Conservation (phyloP, 2,329 filamentous ascomycete species). For the Clarireedia hainanense region DNA sequence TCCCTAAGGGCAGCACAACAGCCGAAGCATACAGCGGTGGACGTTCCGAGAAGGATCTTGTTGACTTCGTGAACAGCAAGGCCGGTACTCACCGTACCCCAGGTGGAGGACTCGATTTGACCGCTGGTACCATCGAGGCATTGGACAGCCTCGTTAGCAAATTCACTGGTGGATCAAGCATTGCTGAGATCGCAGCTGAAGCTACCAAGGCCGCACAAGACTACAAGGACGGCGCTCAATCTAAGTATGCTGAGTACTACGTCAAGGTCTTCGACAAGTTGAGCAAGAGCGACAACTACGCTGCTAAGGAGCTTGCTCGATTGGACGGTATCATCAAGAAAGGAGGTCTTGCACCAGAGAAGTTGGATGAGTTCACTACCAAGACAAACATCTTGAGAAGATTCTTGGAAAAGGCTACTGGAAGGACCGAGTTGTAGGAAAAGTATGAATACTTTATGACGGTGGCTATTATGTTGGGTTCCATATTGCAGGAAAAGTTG, state of each 20-base stretch:
- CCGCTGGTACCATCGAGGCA: slow-evolving; percentile 73
- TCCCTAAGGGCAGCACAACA: slow-evolving; percentile 74
- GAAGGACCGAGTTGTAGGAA: slow-evolving; percentile 48
- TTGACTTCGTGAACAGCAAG: slow-evolving; percentile 81
- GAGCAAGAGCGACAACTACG: slow-evolving; percentile 67
- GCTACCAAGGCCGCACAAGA: slow-evolving; percentile 61
- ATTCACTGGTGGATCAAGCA: slow-evolving; percentile 51
- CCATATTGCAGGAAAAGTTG: background rate
- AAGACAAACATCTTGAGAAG: slow-evolving; percentile 82
- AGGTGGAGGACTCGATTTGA: slow-evolving; percentile 71
- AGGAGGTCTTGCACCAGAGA: slow-evolving; percentile 75
- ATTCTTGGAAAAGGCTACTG: slow-evolving; percentile 57
- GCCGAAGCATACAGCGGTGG: slow-evolving; percentile 64
- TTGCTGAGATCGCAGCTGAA: slow-evolving; percentile 60
- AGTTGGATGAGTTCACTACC: slow-evolving; percentile 79
- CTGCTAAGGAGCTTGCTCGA: slow-evolving; percentile 75
- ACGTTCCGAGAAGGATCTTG: slow-evolving; percentile 67
- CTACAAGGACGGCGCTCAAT: slow-evolving; percentile 52
- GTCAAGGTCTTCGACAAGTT: slow-evolving; percentile 85
- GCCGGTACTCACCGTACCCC: slow-evolving; percentile 75
- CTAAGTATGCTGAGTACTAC: slow-evolving; percentile 91
- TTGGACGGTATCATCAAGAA: slow-evolving; percentile 76
- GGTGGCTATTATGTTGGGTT: background rate
- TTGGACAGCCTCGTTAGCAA: slow-evolving; percentile 71
- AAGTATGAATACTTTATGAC: background rate